Conservation (phyloP, 1,139 yeast species). For the Saccharomyces hybrid region DNA sequence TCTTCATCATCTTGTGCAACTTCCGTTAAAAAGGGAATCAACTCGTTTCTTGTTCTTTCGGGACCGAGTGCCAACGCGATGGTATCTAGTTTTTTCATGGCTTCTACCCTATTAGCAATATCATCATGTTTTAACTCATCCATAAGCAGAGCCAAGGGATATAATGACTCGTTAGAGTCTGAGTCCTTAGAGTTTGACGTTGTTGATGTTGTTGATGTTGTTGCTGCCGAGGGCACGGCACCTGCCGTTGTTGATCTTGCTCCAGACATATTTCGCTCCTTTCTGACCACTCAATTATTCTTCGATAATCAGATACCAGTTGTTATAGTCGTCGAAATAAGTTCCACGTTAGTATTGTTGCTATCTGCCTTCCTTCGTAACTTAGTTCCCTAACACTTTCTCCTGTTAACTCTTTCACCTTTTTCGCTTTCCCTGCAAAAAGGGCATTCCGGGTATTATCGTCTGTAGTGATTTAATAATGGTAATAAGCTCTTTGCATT, state of each 20-base stretch:
- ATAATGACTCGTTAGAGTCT: slow-evolving; percentile 46
- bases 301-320: not conserved
- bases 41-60: slow-evolving; percentile 81
- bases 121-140: slow-evolving; percentile 96
- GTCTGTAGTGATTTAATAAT: not conserved
- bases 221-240: slow-evolving; percentile 1
- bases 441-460: not conserved
- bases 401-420: not conserved
- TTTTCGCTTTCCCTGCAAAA: not conserved
- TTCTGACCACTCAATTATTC: not conserved
- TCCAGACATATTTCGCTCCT: not conserved
- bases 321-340: not conserved
- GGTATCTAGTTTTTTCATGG: slow-evolving; percentile 90
- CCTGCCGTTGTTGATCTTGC: not conserved
- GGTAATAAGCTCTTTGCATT: not conserved
- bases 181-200: slow-evolving; percentile 2
- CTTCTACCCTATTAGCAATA: slow-evolving; percentile 85
- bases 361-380: not conserved
- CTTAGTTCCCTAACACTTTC: not conserved
- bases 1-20: slow-evolving; percentile 98
- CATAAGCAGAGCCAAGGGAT: slow-evolving; percentile 92
- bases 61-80: slow-evolving; percentile 95
- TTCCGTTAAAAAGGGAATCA: slow-evolving; percentile 80
- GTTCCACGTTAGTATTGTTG: not conserved
- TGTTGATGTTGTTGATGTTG: slow-evolving; percentile 6